Conservation (phyloP, 2,329 filamentous ascomycete species). For the Dendrostoma leiphaemia region DNA sequence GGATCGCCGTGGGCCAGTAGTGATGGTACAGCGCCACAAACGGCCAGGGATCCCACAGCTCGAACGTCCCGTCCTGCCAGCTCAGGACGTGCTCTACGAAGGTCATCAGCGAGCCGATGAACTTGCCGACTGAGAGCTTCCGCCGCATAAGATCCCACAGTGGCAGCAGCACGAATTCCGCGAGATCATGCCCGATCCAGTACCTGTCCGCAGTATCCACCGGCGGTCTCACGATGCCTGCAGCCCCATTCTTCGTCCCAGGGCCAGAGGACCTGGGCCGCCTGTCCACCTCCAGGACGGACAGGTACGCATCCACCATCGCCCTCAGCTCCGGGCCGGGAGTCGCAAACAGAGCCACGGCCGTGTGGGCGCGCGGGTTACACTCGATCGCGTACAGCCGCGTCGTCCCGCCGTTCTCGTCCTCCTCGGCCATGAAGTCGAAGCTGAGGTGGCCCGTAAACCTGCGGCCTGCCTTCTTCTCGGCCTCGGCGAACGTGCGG, state of each 20-base stretch:
- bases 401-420: constrained; percentile 31
- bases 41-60: constrained; percentile 53
- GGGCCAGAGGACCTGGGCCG: too few species aligned
- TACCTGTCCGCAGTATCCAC: constrained; percentile 39
- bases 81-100: constrained; percentile 38
- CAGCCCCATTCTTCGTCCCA: not conserved
- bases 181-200: constrained; percentile 67
- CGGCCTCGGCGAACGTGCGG: constrained; percentile 49
- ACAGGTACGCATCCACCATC: constrained; percentile 53
- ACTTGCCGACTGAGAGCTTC: constrained; percentile 22
- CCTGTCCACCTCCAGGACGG: constrained; percentile 32
- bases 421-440: constrained; percentile 63
- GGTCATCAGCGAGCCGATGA: constrained; percentile 23
- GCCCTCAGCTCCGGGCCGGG: constrained; percentile 38
- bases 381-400: constrained; percentile 68
- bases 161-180: constrained; percentile 49
- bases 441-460: constrained; percentile 73
- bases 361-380: constrained; percentile 68
- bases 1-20: constrained; percentile 54
- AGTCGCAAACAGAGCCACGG: constrained; percentile 57
- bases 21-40: constrained; percentile 57
- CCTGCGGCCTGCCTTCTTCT: constrained; percentile 31
- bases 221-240: constrained; percentile 19
- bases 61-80: constrained; percentile 57
- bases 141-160: constrained; percentile 29